Evolutionary conservation across 2,329 filamentous ascomycete genomes (phyloP), one percentile per base, ranked within the genome.

Genomic region (Colletotrichum trifolii): DNA sequence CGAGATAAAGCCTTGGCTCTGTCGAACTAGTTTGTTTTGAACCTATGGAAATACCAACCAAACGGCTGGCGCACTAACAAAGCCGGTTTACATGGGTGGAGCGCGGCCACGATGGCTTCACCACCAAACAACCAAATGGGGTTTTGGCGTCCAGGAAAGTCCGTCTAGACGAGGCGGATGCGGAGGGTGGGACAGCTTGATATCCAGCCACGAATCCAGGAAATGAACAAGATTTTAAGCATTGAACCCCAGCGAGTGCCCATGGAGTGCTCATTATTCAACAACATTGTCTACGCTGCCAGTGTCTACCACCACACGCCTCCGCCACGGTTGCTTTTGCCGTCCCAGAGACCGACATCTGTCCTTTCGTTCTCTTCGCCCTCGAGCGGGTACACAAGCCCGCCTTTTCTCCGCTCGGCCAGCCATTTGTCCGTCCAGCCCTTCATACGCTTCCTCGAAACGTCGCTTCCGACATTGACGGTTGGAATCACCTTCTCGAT

Each of bases 401-500:
- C 88, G 7, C 85, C 85, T 69, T 80, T 82, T 66, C 84, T 79
- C 73, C 88, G 76, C 75, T 90, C 88, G 0, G 79, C 75, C 67
- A 87, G 72, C 88, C 88, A 91, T 50, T 85, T 79, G 69, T 91
- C 88, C 15, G 84, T 82, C 89, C 89, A 91, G 3, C 73, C 80
- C 77, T 87, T 89, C 88, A 90, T 90, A 66, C 85, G 81, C 69
- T 80, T 82, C 54, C 88, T 77, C 3, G 82, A 81, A 58, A 79
- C 76, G 64, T 88, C 87, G 71, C 83, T 89, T 2, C 87, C 87
- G 1, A 90, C 85, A 62, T 99, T 98, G 4, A 99, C 96, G 0
- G 96, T 99, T 0, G 96, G 96, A 13, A 99, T 91, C 7, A 99
- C 87, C 77, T 90, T 92, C 68, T 95, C 94, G 69, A 99, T 96